Evolutionary conservation across 2,329 filamentous ascomycete species (phyloP).

Genomic region (Paraconiothyrium brasiliense): DNA sequence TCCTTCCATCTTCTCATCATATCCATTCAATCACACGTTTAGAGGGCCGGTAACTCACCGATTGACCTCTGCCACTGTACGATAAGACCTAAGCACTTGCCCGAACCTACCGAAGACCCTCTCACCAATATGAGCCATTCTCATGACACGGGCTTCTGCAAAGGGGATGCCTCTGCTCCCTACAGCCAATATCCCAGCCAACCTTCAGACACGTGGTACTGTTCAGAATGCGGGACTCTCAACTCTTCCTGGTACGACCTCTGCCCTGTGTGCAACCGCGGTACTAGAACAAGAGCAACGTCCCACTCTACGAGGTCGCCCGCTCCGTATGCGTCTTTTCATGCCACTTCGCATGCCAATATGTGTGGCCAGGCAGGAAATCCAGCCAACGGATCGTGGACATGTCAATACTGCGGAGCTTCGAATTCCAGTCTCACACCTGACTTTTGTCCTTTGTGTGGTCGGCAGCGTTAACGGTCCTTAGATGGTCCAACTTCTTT

Average conservation of each 20-base stretch:
- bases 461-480: neutral
- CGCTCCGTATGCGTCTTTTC: neutral
- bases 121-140: neutral
- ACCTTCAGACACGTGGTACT: constrained; percentile 24
- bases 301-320: neutral
- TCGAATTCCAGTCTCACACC: constrained; percentile 16
- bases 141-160: neutral
- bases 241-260: constrained; percentile 17
- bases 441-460: constrained; percentile 16
- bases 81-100: neutral
- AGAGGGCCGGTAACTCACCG: neutral
- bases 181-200: neutral
- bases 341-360: neutral
- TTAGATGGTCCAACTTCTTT: neutral
- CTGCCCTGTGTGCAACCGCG: constrained; percentile 19
- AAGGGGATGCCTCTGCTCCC: neutral
- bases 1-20: neutral
- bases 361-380: constrained; percentile 10
- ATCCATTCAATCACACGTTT: neutral
- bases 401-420: constrained; percentile 12
- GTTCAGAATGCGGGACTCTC: constrained; percentile 20
- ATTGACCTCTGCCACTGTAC: neutral
- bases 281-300: neutral
- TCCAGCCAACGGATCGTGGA: constrained; percentile 8
- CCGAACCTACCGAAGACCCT: neutral